phyloP scores from a whole-genome alignment of 1,284 basidiomycete species.

The Schizophyllum amplum region DNA sequence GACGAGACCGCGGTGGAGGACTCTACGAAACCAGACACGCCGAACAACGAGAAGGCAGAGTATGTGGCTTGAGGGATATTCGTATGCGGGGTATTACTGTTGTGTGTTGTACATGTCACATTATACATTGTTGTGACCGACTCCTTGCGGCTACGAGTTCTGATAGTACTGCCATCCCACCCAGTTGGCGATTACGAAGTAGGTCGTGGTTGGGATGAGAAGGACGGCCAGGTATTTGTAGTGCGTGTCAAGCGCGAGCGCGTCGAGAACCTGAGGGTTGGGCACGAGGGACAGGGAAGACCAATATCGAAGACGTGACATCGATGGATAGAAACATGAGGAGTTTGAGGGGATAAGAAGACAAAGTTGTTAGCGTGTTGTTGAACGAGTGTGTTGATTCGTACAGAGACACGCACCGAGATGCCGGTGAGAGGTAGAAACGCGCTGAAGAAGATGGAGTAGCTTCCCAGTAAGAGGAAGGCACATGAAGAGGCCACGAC shows the following conservation, averaged over 20 bases:
- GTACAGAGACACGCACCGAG: slow-evolving; percentile 30
- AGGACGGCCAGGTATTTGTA: slow-evolving; percentile 85
- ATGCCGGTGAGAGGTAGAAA: slow-evolving; percentile 48
- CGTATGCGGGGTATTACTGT: too few relatives aligned
- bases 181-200: slow-evolving; percentile 95
- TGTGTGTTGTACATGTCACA: too few relatives aligned
- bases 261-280: slow-evolving; percentile 45
- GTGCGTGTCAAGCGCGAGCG: slow-evolving; percentile 62
- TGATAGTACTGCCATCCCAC: slow-evolving; percentile 89
- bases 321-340: not conserved
- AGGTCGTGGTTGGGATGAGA: slow-evolving; percentile 73
- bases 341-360: not conserved
- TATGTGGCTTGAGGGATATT: not conserved
- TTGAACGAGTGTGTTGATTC: not conserved
- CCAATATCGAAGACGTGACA: not conserved
- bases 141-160: not conserved
- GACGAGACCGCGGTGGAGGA: slow-evolving; percentile 5
- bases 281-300: slow-evolving; percentile 8
- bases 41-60: slow-evolving; percentile 6
- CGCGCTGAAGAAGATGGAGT: slow-evolving; percentile 58
- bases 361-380: not conserved
- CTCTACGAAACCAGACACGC: slow-evolving; percentile 1
- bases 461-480: slow-evolving; percentile 52
- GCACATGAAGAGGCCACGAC: slow-evolving; percentile 7
- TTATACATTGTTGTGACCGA: too few relatives aligned